These are phyloP conservation scores for Citrus inodora DNA, from an alignment of 345 rosid genomes.

Conservation along the genomic window DNA sequence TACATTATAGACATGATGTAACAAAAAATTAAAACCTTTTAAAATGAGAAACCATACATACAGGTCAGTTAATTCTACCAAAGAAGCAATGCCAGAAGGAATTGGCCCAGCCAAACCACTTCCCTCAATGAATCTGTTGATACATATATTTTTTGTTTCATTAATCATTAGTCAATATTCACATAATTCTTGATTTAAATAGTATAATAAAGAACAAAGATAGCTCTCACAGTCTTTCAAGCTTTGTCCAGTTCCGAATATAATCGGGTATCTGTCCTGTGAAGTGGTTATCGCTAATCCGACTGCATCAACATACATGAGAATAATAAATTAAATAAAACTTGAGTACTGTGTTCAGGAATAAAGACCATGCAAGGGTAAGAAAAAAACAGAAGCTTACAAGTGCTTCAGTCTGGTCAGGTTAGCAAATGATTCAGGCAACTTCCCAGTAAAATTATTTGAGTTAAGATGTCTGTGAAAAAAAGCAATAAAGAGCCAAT, in stretches of 20 bases:
- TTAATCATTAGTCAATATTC: not conserved
- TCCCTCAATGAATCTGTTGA: conserved; percentile 36
- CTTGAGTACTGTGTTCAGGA: no score
- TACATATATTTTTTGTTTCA: not conserved
- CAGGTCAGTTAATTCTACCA: conserved; percentile 28
- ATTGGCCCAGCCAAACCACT: conserved; percentile 60
- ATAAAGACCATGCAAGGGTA: not conserved
- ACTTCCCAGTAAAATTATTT: conserved; percentile 43
- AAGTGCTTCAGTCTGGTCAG: conserved; percentile 39
- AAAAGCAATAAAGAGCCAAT: not conserved
- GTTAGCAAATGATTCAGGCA: conserved; percentile 46
- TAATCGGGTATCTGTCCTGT: conserved; percentile 48
- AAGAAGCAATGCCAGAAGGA: conserved; percentile 36
- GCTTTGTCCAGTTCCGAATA: conserved; percentile 49
- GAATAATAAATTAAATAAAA: not conserved
- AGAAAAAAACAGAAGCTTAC: conserved; percentile 28
- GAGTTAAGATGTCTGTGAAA: conserved; percentile 37
- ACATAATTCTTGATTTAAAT: not conserved
- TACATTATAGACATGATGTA: not conserved
- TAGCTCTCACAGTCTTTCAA: conserved; percentile 40
- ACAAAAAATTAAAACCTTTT: not conserved
- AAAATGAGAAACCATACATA: conserved; percentile 8
- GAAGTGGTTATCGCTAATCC: conserved; percentile 49
- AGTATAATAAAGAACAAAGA: not conserved
- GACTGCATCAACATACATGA: conserved; percentile 20